phyloP scores from a whole-genome alignment of 1,284 basidiomycete genomes.

The Rhodofomes roseus region DNA sequence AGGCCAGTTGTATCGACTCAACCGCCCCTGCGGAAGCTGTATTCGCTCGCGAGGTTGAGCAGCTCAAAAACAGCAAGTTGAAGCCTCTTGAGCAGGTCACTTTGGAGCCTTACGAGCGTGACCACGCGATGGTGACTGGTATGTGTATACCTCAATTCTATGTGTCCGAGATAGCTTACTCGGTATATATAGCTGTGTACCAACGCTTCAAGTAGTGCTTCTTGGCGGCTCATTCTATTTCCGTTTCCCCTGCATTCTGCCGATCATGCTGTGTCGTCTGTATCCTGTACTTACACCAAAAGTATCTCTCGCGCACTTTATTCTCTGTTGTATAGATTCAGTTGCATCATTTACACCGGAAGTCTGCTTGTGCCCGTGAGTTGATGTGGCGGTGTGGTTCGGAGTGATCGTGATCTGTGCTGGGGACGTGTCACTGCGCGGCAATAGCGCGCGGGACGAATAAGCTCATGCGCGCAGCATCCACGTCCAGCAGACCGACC shows the following conservation, averaged over 20 bases:
- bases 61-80: conserved; percentile 77
- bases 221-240: conserved; percentile 8
- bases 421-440: conserved; percentile 4
- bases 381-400: conserved; percentile 3
- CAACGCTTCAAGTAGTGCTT: conserved; percentile 40
- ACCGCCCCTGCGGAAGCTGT: conserved; percentile 88
- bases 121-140: conserved; percentile 82
- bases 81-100: conserved; percentile 95
- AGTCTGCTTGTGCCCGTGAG: not conserved
- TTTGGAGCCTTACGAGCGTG: conserved; percentile 80
- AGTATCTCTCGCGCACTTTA: not conserved
- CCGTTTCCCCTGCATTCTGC: conserved; percentile 9
- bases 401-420: conserved; percentile 5
- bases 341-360: not conserved
- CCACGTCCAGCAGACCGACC: not conserved
- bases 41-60: conserved; percentile 88
- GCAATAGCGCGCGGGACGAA: not conserved
- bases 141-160: conserved; percentile 14
- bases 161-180: not conserved
- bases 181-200: conserved; percentile 43
- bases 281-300: conserved; percentile 13
- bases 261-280: conserved; percentile 17
- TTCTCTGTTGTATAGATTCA: not conserved
- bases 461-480: conserved; percentile 2
- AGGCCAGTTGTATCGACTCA: conserved; percentile 99